Evolutionary conservation across 108 stramenopile species (phyloP), one percentile per base, ranked within the genome.

Genomic region (Nannochloropsis salina): DNA sequence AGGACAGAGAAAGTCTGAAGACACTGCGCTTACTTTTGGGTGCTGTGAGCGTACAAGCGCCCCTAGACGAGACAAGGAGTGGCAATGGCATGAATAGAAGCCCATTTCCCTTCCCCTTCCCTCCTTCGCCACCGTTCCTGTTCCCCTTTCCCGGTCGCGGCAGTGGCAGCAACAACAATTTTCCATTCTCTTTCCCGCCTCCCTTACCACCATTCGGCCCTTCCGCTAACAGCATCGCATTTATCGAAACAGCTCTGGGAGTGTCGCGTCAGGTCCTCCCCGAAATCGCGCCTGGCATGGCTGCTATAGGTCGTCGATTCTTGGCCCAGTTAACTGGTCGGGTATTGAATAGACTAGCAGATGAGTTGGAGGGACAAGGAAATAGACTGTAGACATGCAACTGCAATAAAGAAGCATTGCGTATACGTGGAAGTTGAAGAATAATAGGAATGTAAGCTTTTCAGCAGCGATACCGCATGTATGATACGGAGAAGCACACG

Each of bases 111-210:
- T 74, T 74, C 61, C 61, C 61, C 61, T 74, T 74, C 8, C 61
- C 3, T n/a, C 61, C 61, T 74, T 2, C 8, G 20, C 61, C 61
- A n/a, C 61, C 61, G 4, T 74, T 74, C n/a, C n/a, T 74, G 20
- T 74, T 74, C 61, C 61, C 61, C 61, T n/a, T 15, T 74, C 61
- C 61, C 61, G 61, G 61, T n/a, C 61, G 61, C 61, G n/a, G 61
- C 61, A 74, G 61, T 74, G 31, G 31, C 31, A 74, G 61, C 61
- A 74, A n/a, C 61, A n/a, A n/a, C n/a, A 74, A 15, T n/a, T 74
- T 74, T 3, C 61, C 61, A 74, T 74, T 74, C 61, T n/a, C 61
- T n/a, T 74, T 74, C n/a, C 61, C 61, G 3, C 61, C n/a, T 15
- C 61, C 61, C 0, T n/a, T 15, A 12, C 15, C 61, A n/a, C 61